These are phyloP conservation scores for Ganoderma resinaceum DNA, from an alignment of 1,284 basidiomycete genomes.

Conservation along the genomic window DNA sequence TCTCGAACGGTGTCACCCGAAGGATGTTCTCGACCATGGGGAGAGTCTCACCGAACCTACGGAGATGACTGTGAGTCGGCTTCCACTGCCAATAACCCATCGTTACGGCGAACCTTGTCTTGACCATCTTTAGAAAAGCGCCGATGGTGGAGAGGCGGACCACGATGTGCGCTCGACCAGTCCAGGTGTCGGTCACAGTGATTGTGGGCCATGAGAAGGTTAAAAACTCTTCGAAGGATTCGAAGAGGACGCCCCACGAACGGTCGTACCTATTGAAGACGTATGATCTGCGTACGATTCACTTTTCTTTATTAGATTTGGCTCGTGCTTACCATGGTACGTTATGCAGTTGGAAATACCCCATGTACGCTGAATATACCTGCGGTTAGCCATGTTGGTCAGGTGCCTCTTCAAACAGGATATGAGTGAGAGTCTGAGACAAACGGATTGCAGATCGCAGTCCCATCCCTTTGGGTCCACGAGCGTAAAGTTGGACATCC, in stretches of 20 bases:
- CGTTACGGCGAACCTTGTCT: slow-evolving; percentile 60
- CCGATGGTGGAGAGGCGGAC: slow-evolving; percentile 74
- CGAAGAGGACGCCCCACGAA: slow-evolving; percentile 84
- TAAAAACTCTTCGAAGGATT: slow-evolving; percentile 83
- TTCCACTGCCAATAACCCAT: background rate
- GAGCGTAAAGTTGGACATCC: slow-evolving; percentile 71
- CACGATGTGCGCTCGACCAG: slow-evolving; percentile 81
- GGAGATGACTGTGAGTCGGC: background rate
- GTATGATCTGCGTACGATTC: slow-evolving; percentile 31
- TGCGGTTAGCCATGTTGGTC: slow-evolving; percentile 34
- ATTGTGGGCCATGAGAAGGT: slow-evolving; percentile 88
- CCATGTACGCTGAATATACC: slow-evolving; percentile 88
- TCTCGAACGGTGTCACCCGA: slow-evolving; percentile 71
- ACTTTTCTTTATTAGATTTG: slow-evolving; percentile 5
- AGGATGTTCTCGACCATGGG: slow-evolving; percentile 75
- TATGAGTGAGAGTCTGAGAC: slow-evolving; percentile 26
- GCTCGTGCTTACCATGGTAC: slow-evolving; percentile 67
- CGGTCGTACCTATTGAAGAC: slow-evolving; percentile 68
- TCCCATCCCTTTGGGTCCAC: slow-evolving; percentile 85
- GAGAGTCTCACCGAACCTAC: slow-evolving; percentile 76
- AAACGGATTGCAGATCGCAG: slow-evolving; percentile 84
- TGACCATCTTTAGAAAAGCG: slow-evolving; percentile 81
- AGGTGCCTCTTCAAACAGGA: background rate
- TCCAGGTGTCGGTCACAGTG: slow-evolving; percentile 75
- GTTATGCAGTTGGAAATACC: slow-evolving; percentile 78